A percentile compares a stretch with the other conserved stretches of the same genome.
These are phyloP conservation scores for Eimeria praecox DNA, from an alignment of 169 alveolate genomes.

Conservation along the genomic window DNA sequence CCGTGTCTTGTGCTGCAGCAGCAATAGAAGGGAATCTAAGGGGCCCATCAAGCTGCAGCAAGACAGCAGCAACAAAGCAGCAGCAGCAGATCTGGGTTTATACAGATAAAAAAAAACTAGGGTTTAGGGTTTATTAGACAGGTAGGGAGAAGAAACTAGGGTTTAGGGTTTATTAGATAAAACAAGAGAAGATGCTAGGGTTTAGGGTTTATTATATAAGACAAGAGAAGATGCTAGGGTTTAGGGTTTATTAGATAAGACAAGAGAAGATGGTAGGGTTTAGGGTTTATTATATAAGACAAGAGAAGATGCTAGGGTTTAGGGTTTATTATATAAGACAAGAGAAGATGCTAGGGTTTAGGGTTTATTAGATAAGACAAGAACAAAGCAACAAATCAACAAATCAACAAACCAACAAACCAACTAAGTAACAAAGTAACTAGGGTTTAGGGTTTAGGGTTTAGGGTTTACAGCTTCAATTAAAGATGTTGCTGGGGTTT, in stretches of 20 bases:
- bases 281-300: neutral
- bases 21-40: neutral
- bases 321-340: too few species aligned
- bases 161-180: neutral
- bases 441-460: constrained; percentile 23
- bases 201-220: neutral
- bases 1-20: neutral
- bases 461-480: constrained; percentile 9
- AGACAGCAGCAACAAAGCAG: neutral
- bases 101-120: neutral
- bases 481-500: neutral
- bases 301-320: too few species aligned
- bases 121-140: neutral
- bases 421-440: too few species aligned
- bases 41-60: constrained; percentile 7
- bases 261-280: too few species aligned
- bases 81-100: neutral
- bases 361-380: neutral
- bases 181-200: too few species aligned
- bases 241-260: too few species aligned
- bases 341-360: too few species aligned
- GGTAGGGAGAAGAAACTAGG: neutral
- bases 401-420: too few species aligned
- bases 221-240: too few species aligned
- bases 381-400: too few species aligned